Base-by-base conservation (phyloP, 495 filamentous ascomycete genomes). In the Penicillium steckii region DNA sequence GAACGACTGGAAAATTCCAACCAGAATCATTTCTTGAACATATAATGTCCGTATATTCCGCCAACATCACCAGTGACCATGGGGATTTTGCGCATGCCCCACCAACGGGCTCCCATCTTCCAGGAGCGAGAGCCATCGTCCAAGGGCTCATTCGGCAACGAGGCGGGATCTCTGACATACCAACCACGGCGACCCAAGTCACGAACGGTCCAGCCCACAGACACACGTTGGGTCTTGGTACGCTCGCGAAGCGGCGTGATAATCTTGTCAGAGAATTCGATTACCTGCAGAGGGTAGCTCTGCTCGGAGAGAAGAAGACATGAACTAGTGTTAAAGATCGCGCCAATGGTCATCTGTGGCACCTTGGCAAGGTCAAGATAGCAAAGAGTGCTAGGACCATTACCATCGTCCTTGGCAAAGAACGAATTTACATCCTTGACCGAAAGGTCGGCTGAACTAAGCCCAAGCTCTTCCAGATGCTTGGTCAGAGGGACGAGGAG, bases 71-170 rank as follows among this genome's bases (percentile, higher is more conserved):
- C 84, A 30, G 77, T 69, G 10, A 87, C 88, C 46, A 94, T 85
- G 9, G 90, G 89, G 24, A 91, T 78, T 77, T 95, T 95, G 37
- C 87, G 80, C 83, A 90, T 91, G 13, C 90, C 90, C 90, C 90
- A 94, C 72, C 82, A 86, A 51, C 81, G 80, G n/a, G 89, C 89
- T 10, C 90, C 90, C 88, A 91, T 89, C 75, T 95, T 95, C 90
- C 90, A 95, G 47, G 64, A 61, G 23, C 87, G 77, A 26, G 78
- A 68, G 5, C 85, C 86, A 30, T 81, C 69, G 29, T 77, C 72
- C 15, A 61, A 15, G 26, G 62, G 58, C 27, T 57, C 50, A 13
- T 64, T 37, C 15, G 71, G 62, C 60, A 72, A 53, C n/a, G 69
- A 64, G 1, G 70, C 66, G 13, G 72, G 69, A 40, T 80, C 77